phyloP scores from a whole-genome alignment of 257 asterid species.

The Solanum appendiculatum region DNA sequence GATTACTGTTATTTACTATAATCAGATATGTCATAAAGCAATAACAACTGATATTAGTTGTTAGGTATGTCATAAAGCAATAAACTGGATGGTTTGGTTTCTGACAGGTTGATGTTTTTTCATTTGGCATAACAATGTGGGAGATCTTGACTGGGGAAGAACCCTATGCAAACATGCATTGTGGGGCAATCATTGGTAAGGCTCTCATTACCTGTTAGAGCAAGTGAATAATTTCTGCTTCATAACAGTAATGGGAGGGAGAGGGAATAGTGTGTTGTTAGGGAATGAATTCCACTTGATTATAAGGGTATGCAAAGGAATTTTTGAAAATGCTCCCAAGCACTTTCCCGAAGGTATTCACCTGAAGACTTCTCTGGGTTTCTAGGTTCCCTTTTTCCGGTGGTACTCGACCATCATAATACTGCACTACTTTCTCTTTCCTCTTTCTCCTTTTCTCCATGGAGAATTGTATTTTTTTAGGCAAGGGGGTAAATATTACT shows the following conservation, averaged over 20 bases:
- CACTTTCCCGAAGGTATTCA: neutral
- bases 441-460: neutral
- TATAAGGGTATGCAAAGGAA: neutral
- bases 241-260: neutral
- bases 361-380: neutral
- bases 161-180: slow-evolving; percentile 78
- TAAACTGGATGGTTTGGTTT: slow-evolving; percentile 6
- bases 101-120: slow-evolving; percentile 69
- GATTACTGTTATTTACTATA: neutral
- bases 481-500: neutral
- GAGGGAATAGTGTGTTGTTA: neutral
- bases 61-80: neutral
- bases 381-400: neutral
- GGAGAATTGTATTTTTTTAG: neutral
- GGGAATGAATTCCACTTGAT: neutral
- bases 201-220: neutral
- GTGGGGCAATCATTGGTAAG: slow-evolving; percentile 76
- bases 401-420: neutral
- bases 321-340: neutral
- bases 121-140: slow-evolving; percentile 70
- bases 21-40: neutral
- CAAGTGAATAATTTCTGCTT: neutral
- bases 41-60: neutral
- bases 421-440: neutral
- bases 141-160: slow-evolving; percentile 76